Evolutionary conservation across 768 basidiomycete genomes (phyloP), one percentile per base, ranked within the genome.

Genomic region (Agrocybe chaxingu): DNA sequence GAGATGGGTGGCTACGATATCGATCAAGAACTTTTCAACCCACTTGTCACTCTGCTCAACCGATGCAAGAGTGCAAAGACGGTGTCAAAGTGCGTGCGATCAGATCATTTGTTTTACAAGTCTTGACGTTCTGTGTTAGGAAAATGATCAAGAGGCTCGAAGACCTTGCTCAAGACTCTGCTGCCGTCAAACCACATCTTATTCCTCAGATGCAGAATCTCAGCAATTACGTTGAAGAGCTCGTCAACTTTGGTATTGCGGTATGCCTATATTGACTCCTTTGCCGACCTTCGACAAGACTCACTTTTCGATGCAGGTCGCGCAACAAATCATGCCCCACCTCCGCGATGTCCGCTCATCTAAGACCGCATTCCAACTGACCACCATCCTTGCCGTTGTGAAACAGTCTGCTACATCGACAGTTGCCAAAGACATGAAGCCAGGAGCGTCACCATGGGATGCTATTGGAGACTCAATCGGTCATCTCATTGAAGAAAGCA

Each of bases 231-330:
- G 84, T 92, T 1, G 82, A 85, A 1, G 89, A 90, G 53, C 79
- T 93, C 8, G 86, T 93, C 56, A 92, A 95, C 68, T 91, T 96
- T 63, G 92, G 92, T 63, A 89, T 97, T 48, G 88, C 89, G 47
- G 92, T 92, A 53, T 47, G 84, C 64, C 12, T 18, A 42, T 39
- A 4, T 30, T 24, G 13, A 16, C 13, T 13, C 32, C 34, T 44
- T 19, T 6, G 16, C 4, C 35, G 44, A 13, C 33, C 29, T 48
- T 46, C 39, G 24, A 18, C 39, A 30, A 18, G 36, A 11, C 18
- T 45, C 16, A 19, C 49, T 52, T 18, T 19, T 45, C n/a, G 12
- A 31, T 51, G 0, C 46, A 95, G 92, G 80, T 98, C 42, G 94
- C 95, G 0, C 92, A 96, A 75, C 78, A 84, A 63, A 87, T 92